Percentiles rank a stretch among this genome's conserved stretches.
These are phyloP conservation scores for Pelargonium cotyledonis DNA, from an alignment of 441 rosid genomes.

Conservation along the genomic window DNA sequence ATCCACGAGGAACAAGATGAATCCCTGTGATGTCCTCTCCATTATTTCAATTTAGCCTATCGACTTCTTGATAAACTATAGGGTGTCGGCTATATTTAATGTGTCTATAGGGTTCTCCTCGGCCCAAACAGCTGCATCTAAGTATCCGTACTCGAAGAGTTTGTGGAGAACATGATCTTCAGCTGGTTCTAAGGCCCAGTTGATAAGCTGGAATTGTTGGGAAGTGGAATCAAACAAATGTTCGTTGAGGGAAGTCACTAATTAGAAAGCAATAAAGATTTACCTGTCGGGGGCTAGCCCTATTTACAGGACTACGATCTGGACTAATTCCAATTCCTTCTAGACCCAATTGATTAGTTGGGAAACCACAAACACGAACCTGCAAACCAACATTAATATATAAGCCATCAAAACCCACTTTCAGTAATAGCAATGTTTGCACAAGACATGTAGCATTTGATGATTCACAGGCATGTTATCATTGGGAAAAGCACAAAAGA, in stretches of 20 bases:
- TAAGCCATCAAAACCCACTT: not conserved
- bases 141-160: constrained; percentile 71
- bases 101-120: constrained; percentile 50
- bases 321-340: constrained; percentile 83
- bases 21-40: not conserved
- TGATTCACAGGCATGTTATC: too few species aligned
- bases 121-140: constrained; percentile 78
- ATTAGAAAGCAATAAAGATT: constrained; percentile 12
- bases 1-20: not conserved
- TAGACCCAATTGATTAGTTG: constrained; percentile 50
- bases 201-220: constrained; percentile 30
- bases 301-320: constrained; percentile 72
- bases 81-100: constrained; percentile 32
- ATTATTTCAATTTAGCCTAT: too few species aligned
- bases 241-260: constrained; percentile 1
- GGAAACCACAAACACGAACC: constrained; percentile 86
- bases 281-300: constrained; percentile 70
- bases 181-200: constrained; percentile 93
- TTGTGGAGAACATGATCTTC: constrained; percentile 58
- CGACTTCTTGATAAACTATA: not conserved
- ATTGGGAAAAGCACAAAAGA: not conserved
- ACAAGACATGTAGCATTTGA: too few species aligned
- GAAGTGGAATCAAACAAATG: constrained; percentile 8
- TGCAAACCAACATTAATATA: constrained; percentile 22
- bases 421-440: not conserved